phyloP scores from a whole-genome alignment of 805 yeast species.

The Candida tammaniensis region DNA sequence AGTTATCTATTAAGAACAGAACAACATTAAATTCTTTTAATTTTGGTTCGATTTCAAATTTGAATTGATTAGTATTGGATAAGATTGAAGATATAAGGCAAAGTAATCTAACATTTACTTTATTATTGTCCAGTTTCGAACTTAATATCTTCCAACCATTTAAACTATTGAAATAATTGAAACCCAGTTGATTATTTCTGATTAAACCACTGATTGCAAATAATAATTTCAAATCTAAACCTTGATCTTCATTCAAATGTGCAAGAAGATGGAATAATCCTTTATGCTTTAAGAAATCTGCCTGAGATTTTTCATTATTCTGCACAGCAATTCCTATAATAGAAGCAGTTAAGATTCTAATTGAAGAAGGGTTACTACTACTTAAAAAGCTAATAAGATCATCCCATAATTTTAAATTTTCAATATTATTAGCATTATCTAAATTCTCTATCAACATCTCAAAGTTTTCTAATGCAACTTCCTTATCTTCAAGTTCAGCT shows the following conservation, averaged over 20 bases:
- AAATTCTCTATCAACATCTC: constrained; percentile 91
- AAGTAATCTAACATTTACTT: constrained; percentile 48
- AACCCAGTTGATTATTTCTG: constrained; percentile 63
- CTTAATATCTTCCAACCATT: constrained; percentile 60
- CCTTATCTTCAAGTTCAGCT: constrained; percentile 58
- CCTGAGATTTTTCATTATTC: constrained; percentile 77
- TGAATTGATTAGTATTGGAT: constrained; percentile 43
- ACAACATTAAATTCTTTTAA: constrained; percentile 37
- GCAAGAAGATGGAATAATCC: constrained; percentile 48
- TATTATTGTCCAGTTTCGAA: constrained; percentile 29
- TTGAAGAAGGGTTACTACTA: constrained; percentile 22
- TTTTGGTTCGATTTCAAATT: constrained; percentile 35
- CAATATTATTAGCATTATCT: constrained; percentile 93
- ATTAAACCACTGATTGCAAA: constrained; percentile 75
- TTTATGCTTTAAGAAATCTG: constrained; percentile 54
- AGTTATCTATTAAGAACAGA: constrained; percentile 26
- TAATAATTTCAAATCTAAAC: constrained; percentile 58
- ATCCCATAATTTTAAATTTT: constrained; percentile 79
- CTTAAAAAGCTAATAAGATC: constrained; percentile 55
- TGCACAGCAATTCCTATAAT: constrained; percentile 90
- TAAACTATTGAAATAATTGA: constrained; percentile 49
- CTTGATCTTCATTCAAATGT: not conserved
- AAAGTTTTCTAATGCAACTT: constrained; percentile 82
- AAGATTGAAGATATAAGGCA: constrained; percentile 60
- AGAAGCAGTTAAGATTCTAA: constrained; percentile 64